Conservation (phyloP, 257 asterid species). For the Galeopsis tetrahit region DNA sequence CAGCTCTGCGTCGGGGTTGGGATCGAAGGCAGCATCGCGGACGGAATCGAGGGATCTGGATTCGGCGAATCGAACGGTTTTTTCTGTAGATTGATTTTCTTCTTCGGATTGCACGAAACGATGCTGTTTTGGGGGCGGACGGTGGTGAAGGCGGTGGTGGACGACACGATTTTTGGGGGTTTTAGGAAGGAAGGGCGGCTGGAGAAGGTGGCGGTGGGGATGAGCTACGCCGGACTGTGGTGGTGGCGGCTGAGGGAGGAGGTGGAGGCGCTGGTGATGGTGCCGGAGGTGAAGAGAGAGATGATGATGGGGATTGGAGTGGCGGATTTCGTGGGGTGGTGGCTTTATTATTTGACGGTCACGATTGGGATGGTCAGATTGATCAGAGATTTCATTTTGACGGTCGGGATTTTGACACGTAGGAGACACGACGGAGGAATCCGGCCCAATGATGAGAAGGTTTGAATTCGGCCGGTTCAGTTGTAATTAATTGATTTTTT, state of each 20-base stretch:
- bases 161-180: slow-evolving; percentile 62
- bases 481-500: background rate
- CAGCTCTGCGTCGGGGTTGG: slow-evolving; percentile 75
- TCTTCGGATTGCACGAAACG: slow-evolving; percentile 74
- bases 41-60: slow-evolving; percentile 57
- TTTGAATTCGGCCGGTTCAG: slow-evolving; percentile 34
- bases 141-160: slow-evolving; percentile 79
- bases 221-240: slow-evolving; percentile 70
- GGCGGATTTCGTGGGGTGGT: slow-evolving; percentile 71
- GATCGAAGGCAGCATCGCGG: slow-evolving; percentile 73
- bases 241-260: slow-evolving; percentile 89
- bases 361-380: slow-evolving; percentile 55
- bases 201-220: slow-evolving; percentile 63
- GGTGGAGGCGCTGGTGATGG: slow-evolving; percentile 71
- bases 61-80: slow-evolving; percentile 40
- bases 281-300: slow-evolving; percentile 58
- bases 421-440: slow-evolving; percentile 26
- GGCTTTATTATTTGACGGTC: slow-evolving; percentile 67
- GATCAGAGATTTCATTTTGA: slow-evolving; percentile 43
- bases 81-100: slow-evolving; percentile 49
- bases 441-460: slow-evolving; percentile 50
- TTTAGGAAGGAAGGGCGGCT: slow-evolving; percentile 47
- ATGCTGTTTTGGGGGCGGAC: slow-evolving; percentile 62
- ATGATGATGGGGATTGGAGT: slow-evolving; percentile 51
- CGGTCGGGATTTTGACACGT: slow-evolving; percentile 36